Conservation (phyloP, 768 basidiomycete genomes). For the Mycena haematopus region DNA sequence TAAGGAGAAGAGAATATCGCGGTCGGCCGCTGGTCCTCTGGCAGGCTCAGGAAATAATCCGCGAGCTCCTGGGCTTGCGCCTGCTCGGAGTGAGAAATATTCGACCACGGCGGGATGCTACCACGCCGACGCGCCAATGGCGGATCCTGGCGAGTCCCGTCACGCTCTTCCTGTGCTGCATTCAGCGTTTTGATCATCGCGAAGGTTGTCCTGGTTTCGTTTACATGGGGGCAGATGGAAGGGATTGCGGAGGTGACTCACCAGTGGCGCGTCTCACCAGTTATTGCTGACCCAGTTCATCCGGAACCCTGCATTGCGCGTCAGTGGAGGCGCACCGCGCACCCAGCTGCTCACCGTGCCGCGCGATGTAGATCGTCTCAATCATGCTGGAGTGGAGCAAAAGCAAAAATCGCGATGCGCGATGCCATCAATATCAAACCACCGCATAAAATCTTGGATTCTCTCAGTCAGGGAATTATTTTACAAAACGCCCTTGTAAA, state of each 20-base stretch:
- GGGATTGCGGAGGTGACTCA: background rate
- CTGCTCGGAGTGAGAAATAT: conserved; percentile 38
- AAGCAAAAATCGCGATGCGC: background rate
- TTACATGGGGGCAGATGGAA: background rate
- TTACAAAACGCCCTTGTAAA: conserved; percentile 28
- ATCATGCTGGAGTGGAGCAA: conserved; percentile 43
- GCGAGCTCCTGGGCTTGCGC: conserved; percentile 79
- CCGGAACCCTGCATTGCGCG: conserved; percentile 62
- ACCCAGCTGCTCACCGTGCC: conserved; percentile 58
- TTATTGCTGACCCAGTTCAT: conserved; percentile 71
- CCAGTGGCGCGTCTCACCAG: conserved; percentile 54
- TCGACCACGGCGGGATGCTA: conserved; percentile 31
- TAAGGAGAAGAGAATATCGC: conserved; percentile 87
- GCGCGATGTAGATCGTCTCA: conserved; percentile 70
- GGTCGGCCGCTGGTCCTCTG: conserved; percentile 71
- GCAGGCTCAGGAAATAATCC: conserved; percentile 65
- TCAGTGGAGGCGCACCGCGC: conserved; percentile 5
- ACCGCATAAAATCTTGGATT: background rate
- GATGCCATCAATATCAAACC: background rate
- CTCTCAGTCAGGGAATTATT: conserved; percentile 8
- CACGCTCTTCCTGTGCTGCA: conserved; percentile 56
- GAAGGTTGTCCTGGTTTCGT: background rate
- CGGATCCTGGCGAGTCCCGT: conserved; percentile 76
- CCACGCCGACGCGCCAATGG: conserved; percentile 78
- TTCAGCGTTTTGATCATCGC: too few species aligned